A percentile compares a stretch with the other conserved stretches of the same genome.
Evolutionary conservation across 768 basidiomycete species (phyloP).

Genomic region (Collybia nuda): DNA sequence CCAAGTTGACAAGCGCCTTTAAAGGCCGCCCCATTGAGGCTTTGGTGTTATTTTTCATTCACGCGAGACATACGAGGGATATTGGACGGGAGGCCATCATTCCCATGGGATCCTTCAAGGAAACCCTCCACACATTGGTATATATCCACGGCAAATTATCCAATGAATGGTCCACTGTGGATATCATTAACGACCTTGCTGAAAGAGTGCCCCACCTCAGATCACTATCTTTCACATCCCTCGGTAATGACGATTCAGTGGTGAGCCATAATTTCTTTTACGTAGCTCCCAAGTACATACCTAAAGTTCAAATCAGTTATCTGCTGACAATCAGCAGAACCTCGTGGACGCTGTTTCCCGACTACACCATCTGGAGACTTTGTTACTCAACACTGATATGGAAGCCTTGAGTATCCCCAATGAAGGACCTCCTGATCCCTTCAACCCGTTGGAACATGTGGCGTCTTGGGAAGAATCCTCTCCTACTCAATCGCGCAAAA

Average conservation of each 20-base stretch:
- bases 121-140: too few species aligned
- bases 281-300: too few species aligned
- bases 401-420: neutral
- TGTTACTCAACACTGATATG: neutral
- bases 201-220: neutral
- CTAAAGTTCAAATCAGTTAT: too few species aligned
- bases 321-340: too few species aligned
- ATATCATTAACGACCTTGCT: neutral
- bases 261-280: too few species aligned
- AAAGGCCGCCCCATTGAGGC: slow-evolving; percentile 4
- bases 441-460: neutral
- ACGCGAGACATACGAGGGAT: neutral
- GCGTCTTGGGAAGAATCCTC: neutral
- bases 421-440: neutral
- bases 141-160: too few species aligned
- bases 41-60: neutral
- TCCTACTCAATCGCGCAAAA: neutral
- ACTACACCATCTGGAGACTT: neutral
- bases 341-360: neutral
- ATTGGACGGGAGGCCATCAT: neutral
- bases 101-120: neutral
- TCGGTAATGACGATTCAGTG: too few species aligned
- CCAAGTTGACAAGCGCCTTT: neutral
- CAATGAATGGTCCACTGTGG: neutral
- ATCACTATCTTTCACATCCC: too few species aligned